A percentile compares a stretch with the other conserved stretches of the same genome.
Conservation (phyloP, 768 basidiomycete species). For the Pleurotus tuber-regium region DNA sequence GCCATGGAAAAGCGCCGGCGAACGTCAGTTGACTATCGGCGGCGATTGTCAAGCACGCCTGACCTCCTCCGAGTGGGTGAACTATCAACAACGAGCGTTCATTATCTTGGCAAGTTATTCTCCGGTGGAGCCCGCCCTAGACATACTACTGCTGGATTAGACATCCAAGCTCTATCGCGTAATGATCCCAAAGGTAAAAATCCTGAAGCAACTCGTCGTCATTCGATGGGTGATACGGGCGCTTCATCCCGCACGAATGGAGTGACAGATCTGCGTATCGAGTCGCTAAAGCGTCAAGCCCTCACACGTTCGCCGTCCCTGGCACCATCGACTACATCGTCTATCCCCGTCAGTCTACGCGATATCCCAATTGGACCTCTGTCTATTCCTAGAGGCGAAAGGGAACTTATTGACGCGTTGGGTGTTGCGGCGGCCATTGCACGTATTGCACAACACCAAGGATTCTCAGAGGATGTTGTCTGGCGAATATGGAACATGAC, state of each 20-base stretch:
- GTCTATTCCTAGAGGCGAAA: neutral
- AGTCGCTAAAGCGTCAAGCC: neutral
- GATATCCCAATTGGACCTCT: neutral
- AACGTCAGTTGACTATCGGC: slow-evolving; percentile 4
- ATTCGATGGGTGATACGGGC: neutral
- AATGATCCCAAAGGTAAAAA: too few species aligned
- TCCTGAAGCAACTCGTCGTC: too few species aligned
- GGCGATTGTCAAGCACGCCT: neutral
- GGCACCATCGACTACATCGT: neutral
- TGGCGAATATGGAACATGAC: slow-evolving; percentile 32
- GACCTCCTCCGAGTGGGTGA: neutral
- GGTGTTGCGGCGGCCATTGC: neutral
- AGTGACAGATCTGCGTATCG: neutral
- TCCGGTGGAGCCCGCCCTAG: neutral
- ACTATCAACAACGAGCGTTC: neutral
- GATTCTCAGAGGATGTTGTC: slow-evolving; percentile 39
- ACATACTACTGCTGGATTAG: neutral
- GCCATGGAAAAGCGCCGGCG: neutral
- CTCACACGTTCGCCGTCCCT: neutral
- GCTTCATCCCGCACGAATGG: neutral
- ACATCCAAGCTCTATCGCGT: neutral
- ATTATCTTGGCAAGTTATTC: neutral
- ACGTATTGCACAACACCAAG: slow-evolving; percentile 34
- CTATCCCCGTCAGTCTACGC: neutral
- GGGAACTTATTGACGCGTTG: neutral